A percentile compares a stretch with the other conserved stretches of the same genome.
Conservation (phyloP, 129 eudicot species). For the Centrapalus pauciflorus region DNA sequence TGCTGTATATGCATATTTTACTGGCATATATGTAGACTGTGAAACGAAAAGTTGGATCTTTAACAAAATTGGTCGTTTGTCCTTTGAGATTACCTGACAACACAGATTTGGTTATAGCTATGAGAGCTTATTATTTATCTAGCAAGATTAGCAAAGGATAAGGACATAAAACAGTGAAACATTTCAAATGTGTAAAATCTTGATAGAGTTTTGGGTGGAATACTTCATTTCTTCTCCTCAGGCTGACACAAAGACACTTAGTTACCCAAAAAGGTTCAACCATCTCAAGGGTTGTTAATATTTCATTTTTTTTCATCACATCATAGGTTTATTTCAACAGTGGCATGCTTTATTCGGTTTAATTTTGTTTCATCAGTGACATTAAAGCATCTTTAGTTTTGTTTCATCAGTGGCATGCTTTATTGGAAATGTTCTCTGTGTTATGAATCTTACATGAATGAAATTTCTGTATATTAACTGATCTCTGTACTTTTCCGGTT, state of each 20-base stretch:
- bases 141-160: background rate
- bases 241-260: background rate
- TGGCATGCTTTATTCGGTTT: constrained; percentile 17
- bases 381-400: background rate
- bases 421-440: constrained; percentile 9
- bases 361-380: constrained; percentile 1
- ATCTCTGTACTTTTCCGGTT: constrained; percentile 39
- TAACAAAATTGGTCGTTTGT: background rate
- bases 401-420: constrained; percentile 10
- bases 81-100: background rate
- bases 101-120: constrained; percentile 1
- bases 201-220: background rate
- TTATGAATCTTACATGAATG: constrained; percentile 4
- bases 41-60: background rate
- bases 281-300: background rate
- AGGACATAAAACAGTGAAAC: background rate
- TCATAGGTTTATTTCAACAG: background rate
- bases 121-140: background rate
- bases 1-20: constrained; percentile 4
- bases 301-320: background rate
- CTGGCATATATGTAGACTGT: background rate
- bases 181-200: constrained; percentile 5
- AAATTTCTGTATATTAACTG: constrained; percentile 15
- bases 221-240: background rate
- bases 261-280: background rate